phyloP scores from a whole-genome alignment of 345 rosid genomes.

The Salix dunnii region DNA sequence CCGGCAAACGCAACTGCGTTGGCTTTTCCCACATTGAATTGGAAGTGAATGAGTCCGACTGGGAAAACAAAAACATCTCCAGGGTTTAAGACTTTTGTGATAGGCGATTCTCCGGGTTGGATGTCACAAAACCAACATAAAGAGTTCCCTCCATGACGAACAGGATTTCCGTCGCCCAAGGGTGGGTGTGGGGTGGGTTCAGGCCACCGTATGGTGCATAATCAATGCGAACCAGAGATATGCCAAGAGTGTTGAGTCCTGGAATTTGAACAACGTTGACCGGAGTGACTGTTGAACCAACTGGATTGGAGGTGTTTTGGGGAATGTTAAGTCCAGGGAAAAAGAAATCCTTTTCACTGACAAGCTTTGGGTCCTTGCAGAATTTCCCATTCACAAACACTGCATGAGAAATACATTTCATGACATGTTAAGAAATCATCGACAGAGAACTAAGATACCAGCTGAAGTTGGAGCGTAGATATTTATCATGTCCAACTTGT shows the following conservation, averaged over 20 bases:
- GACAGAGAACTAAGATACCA: neutral
- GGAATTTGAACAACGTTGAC: neutral
- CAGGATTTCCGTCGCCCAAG: neutral
- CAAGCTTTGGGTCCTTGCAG: conserved; percentile 10
- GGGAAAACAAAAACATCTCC: conserved; percentile 17
- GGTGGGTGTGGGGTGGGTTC: neutral
- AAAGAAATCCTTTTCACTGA: neutral
- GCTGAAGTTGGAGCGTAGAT: too few relatives aligned
- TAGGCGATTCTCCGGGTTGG: conserved; percentile 7
- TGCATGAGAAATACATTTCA: neutral
- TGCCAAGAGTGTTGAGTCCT: conserved; percentile 16
- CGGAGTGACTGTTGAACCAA: neutral
- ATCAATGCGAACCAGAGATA: neutral
- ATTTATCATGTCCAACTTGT: too few relatives aligned
- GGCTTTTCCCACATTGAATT: neutral
- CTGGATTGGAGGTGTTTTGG: neutral
- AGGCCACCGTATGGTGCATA: neutral
- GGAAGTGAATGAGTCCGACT: conserved; percentile 6
- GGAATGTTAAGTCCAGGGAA: neutral
- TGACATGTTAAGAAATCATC: neutral
- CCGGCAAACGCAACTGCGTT: neutral
- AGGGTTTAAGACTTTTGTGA: neutral
- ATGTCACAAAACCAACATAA: conserved; percentile 8
- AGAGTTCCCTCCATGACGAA: neutral
- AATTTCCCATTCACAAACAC: conserved; percentile 10